Evolutionary conservation across 2,329 filamentous ascomycete genomes (phyloP).

Genomic region (Domatiomyces globalis): DNA sequence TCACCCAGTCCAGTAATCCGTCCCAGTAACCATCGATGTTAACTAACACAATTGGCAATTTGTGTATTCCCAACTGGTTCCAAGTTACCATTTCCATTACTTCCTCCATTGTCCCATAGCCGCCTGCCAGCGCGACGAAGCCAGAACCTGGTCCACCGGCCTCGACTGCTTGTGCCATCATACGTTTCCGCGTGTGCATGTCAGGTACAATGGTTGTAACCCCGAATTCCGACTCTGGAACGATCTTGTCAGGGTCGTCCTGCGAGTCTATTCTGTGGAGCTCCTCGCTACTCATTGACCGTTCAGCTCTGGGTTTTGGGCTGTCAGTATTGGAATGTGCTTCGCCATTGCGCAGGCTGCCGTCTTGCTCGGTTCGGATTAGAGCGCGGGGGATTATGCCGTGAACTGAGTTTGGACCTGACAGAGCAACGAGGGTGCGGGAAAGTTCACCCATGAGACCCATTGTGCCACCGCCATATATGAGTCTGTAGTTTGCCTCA

Average conservation of each 20-base stretch:
- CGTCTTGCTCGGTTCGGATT: slow-evolving; percentile 51
- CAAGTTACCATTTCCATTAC: slow-evolving; percentile 85
- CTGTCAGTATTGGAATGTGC: slow-evolving; percentile 1
- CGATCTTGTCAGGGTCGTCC: slow-evolving; percentile 18
- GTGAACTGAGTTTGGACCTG: slow-evolving; percentile 69
- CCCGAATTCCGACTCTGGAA: slow-evolving; percentile 47
- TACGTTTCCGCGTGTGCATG: slow-evolving; percentile 90
- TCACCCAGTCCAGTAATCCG: slow-evolving; percentile 69
- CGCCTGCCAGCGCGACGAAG: slow-evolving; percentile 77
- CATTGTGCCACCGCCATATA: slow-evolving; percentile 89
- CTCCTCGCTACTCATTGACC: slow-evolving; percentile 46
- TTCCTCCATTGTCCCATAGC: slow-evolving; percentile 93
- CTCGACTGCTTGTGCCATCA: slow-evolving; percentile 84
- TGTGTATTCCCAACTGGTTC: slow-evolving; percentile 94
- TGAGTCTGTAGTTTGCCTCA: slow-evolving; percentile 61
- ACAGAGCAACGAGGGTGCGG: slow-evolving; percentile 67
- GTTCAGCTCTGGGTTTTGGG: slow-evolving; percentile 29
- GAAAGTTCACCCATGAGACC: slow-evolving; percentile 94
- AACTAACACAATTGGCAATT: slow-evolving; percentile 60
- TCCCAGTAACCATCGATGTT: slow-evolving; percentile 91
- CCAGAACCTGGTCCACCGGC: slow-evolving; percentile 68
- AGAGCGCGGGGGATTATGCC: slow-evolving; percentile 85
- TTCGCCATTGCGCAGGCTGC: slow-evolving; percentile 6
- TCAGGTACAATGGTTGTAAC: slow-evolving; percentile 77
- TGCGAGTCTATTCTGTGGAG: slow-evolving; percentile 18